Evolutionary conservation across 2,329 filamentous ascomycete genomes (phyloP).

Genomic region (Penicillium sp.): DNA sequence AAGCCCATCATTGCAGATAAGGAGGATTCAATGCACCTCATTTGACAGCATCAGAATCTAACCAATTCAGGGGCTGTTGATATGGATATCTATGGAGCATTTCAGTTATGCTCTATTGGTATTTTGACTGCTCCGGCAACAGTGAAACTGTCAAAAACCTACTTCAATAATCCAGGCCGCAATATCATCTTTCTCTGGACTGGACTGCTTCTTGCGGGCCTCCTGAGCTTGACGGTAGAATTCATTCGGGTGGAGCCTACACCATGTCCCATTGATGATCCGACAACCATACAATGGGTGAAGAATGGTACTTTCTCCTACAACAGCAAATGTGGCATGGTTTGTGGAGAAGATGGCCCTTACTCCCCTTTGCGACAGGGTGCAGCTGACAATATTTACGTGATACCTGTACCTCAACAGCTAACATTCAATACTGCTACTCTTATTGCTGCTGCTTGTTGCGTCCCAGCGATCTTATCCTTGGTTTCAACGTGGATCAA

Average conservation of each 20-base stretch:
- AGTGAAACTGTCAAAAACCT: conserved; percentile 64
- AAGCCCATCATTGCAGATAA: conserved; percentile 38
- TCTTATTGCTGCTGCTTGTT: conserved; percentile 66
- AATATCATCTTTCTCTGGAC: conserved; percentile 72
- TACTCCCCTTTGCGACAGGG: conserved; percentile 60
- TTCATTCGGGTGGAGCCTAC: conserved; percentile 61
- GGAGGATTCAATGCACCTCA: too few relatives aligned
- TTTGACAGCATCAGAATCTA: conserved; percentile 7
- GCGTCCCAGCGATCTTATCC: conserved; percentile 66
- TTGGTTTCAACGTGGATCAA: conserved; percentile 67
- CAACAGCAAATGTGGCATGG: conserved; percentile 15
- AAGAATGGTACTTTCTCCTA: conserved; percentile 34
- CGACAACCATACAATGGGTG: conserved; percentile 39
- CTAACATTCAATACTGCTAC: conserved; percentile 65
- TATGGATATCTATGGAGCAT: conserved; percentile 70
- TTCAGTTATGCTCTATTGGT: conserved; percentile 69
- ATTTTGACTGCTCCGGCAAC: conserved; percentile 68
- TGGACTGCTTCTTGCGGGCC: conserved; percentile 61
- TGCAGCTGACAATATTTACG: conserved; percentile 64
- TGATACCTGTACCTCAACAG: conserved; percentile 61
- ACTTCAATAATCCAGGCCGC: conserved; percentile 66
- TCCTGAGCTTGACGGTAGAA: conserved; percentile 63
- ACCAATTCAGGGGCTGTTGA: conserved; percentile 61
- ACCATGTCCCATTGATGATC: conserved; percentile 48
- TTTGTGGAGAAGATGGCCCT: conserved; percentile 37